Base-by-base conservation (phyloP, 1,284 basidiomycete genomes). In the Takashimella tepidaria region DNA sequence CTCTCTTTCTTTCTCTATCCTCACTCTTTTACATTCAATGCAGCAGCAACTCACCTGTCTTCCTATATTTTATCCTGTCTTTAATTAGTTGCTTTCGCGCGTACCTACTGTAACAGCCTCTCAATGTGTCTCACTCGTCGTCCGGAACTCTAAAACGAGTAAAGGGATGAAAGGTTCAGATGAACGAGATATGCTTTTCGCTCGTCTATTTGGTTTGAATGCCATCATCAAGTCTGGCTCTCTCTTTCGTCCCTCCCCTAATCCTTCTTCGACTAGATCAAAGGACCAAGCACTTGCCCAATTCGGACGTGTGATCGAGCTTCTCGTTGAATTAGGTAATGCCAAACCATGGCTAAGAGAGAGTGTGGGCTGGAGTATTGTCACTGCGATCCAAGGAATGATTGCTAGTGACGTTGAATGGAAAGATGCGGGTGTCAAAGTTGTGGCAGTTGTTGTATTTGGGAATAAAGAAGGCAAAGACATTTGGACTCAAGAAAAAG, bases 321-420 rank as follows among this genome's bases (percentile, higher is more conserved):
- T 86, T 56, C 80, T 98, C 13, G 63, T 88, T 24, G 79, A 78
- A 1, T 77, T 97, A 41, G 88, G 88, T 13, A 83, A 87, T 63
- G 83, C 85, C 69, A 97, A 95, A 74, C 84, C 85, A 0, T 98
- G 93, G 92, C 76, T 98, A 54, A 80, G 87, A 41, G 95, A 98
- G 76, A 89, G 89, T 67, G 86, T 85, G 16, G 95, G 89, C 83
- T 97, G 91, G 86, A 82, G 85, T 21, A 77, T 95, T 31, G 74
- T 80, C 45, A 77, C 87, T 45, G 85, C 84, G 0, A 66, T 87
- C 24, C 81, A 86, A 55, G 79, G 79, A 2, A 73, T 93, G 41
- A 68, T 81, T 26, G 74, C 69, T 1, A 84, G 84, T 5, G 69
- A 80, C 1, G 82, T 85, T 21, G 57, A 79, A 1, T 95, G 91